phyloP scores from a whole-genome alignment of 1,284 basidiomycete genomes.

The Melampsora americana region DNA sequence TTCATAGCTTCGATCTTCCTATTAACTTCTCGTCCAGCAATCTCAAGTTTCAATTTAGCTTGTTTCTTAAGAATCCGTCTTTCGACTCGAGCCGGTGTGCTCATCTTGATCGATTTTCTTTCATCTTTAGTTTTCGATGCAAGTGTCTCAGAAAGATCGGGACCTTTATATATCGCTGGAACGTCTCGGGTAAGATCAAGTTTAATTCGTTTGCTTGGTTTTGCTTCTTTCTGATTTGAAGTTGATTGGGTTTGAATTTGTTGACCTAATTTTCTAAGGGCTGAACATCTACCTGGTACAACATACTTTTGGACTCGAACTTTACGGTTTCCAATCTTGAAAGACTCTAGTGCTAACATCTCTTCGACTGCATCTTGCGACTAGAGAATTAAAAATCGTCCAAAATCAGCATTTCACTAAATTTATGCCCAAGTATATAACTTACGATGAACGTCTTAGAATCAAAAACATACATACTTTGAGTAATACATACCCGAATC shows the following conservation, averaged over 20 bases:
- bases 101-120: constrained; percentile 73
- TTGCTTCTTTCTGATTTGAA: not conserved
- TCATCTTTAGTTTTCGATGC: constrained; percentile 74
- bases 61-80: constrained; percentile 72
- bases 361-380: constrained; percentile 36
- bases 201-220: not conserved
- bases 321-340: constrained; percentile 41
- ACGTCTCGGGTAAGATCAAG: constrained; percentile 18
- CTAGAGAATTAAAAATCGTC: not conserved
- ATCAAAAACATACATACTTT: constrained; percentile 10
- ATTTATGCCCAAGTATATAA: not conserved
- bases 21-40: constrained; percentile 12
- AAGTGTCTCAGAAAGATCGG: constrained; percentile 25
- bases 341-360: constrained; percentile 37
- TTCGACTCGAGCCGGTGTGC: constrained; percentile 72
- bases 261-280: constrained; percentile 12
- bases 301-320: constrained; percentile 37
- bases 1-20: constrained; percentile 10
- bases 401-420: not conserved
- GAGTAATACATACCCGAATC: constrained; percentile 41
- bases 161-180: constrained; percentile 19
- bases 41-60: constrained; percentile 19
- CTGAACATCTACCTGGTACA: constrained; percentile 11
- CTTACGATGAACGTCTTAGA: not conserved
- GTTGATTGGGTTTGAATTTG: constrained; percentile 8